Conservation (phyloP, 2,329 filamentous ascomycete species). For the Tolypocladium guangdongense region DNA sequence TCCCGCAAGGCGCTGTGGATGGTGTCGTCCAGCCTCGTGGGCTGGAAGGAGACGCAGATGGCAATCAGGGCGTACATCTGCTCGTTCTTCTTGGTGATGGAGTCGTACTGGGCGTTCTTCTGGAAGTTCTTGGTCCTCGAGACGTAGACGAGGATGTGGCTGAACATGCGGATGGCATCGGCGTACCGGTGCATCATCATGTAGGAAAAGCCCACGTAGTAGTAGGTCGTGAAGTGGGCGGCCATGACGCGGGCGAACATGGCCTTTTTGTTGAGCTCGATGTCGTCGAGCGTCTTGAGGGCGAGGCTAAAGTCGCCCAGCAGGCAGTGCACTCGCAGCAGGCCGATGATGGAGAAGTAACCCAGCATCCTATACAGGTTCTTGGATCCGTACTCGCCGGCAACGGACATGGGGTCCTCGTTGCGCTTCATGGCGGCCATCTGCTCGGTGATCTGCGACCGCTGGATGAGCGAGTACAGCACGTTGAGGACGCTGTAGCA, state of each 20-base stretch:
- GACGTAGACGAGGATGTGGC: conserved; percentile 98
- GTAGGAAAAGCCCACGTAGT: conserved; percentile 99
- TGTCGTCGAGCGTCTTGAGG: conserved; percentile 97
- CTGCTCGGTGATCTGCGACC: conserved; percentile 97
- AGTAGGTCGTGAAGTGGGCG: conserved; percentile 98
- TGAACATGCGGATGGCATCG: conserved; percentile 99
- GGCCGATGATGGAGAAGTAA: conserved; percentile 98
- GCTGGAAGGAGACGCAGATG: conserved; percentile 97
- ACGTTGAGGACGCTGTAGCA: conserved; percentile 99
- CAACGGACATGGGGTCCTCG: conserved; percentile 78
- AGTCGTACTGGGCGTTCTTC: conserved; percentile 97
- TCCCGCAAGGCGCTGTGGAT: conserved; percentile 96
- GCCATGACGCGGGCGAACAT: conserved; percentile 99
- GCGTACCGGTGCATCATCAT: conserved; percentile 99
- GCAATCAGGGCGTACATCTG: conserved; percentile 99
- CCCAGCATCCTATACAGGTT: conserved; percentile 96
- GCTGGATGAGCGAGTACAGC: conserved; percentile 96
- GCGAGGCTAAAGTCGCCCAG: conserved; percentile 96
- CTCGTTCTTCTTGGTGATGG: conserved; percentile 99
- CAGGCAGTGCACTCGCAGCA: conserved; percentile 90
- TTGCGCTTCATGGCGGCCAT: conserved; percentile 87
- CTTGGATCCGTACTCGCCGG: conserved; percentile 89
- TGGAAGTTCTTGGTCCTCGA: conserved; percentile 99
- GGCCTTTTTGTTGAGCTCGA: conserved; percentile 99
- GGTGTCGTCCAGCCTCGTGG: conserved; percentile 93